Conservation (phyloP, 345 rosid genomes). For the Eucalyptus cloeziana region DNA sequence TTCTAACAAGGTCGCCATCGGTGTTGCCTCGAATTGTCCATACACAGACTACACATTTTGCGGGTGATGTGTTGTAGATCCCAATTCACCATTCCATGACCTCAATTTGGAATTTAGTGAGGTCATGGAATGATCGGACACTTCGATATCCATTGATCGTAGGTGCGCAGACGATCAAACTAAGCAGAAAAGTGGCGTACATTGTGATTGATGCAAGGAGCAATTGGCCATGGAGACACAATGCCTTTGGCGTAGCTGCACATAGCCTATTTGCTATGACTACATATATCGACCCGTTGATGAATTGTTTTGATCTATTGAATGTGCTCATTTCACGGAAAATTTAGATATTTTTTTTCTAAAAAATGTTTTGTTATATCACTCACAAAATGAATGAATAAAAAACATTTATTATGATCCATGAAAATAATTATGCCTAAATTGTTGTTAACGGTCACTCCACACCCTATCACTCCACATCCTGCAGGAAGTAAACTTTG, state of each 20-base stretch:
- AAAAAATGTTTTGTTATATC: not conserved
- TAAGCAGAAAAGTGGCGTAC: not conserved
- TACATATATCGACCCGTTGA: no score
- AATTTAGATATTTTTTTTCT: no score
- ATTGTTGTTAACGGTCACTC: not conserved
- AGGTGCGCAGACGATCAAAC: not conserved
- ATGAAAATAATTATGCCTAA: not conserved
- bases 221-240: not conserved
- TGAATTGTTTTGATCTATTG: not conserved
- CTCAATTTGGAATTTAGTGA: not conserved
- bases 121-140: not conserved
- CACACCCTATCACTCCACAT: no score
- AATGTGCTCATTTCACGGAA: not conserved
- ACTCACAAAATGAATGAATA: not conserved
- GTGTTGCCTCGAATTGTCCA: not conserved
- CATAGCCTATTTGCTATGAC: not conserved
- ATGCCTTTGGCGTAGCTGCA: not conserved
- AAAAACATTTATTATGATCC: fast-evolving
- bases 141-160: not conserved
- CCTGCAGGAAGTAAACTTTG: not conserved
- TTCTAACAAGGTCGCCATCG: fast-evolving
- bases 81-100: not conserved
- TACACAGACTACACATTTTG: not conserved
- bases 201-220: not conserved
- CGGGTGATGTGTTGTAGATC: not conserved